A percentile compares a stretch with the other conserved stretches of the same genome.
Conservation (phyloP, 352 stramenopile genomes). For the Pythium graminicola region DNA sequence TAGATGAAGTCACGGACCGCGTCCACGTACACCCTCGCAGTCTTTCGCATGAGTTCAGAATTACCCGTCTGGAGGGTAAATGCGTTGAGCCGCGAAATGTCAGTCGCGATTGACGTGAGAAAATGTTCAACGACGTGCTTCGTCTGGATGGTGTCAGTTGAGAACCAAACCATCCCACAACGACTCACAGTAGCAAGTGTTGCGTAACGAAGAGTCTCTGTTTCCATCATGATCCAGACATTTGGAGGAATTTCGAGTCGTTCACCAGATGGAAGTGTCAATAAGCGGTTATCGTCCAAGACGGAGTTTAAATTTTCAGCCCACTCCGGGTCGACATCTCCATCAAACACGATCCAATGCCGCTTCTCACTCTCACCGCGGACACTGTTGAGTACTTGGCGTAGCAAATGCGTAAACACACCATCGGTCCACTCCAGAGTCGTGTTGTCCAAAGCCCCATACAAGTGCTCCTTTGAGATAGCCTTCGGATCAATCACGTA, state of each 20-base stretch:
- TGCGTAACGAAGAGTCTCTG: conserved; percentile 97
- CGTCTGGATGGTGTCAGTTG: conserved; percentile 92
- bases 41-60: conserved; percentile 57
- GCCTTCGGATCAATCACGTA: conserved; percentile 99
- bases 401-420: conserved; percentile 97
- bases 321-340: conserved; percentile 99
- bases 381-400: conserved; percentile 96
- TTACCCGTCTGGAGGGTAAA: conserved; percentile 65
- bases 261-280: conserved; percentile 98
- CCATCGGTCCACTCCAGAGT: conserved; percentile 99
- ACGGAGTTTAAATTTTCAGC: conserved; percentile 99
- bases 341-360: conserved; percentile 99
- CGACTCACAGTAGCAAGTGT: conserved; percentile 99
- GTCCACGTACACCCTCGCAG: conserved; percentile 57
- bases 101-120: conserved; percentile 61
- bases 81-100: conserved; percentile 50
- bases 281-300: conserved; percentile 99
- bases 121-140: conserved; percentile 89
- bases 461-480: conserved; percentile 97
- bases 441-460: conserved; percentile 98
- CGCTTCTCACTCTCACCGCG: conserved; percentile 93
- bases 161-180: conserved; percentile 99
- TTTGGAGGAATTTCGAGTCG: conserved; percentile 97
- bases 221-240: conserved; percentile 99
- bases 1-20: conserved; percentile 52